These are phyloP conservation scores for Trichosporon asahii DNA, from an alignment of 1,284 basidiomycete species.

Conservation along the genomic window DNA sequence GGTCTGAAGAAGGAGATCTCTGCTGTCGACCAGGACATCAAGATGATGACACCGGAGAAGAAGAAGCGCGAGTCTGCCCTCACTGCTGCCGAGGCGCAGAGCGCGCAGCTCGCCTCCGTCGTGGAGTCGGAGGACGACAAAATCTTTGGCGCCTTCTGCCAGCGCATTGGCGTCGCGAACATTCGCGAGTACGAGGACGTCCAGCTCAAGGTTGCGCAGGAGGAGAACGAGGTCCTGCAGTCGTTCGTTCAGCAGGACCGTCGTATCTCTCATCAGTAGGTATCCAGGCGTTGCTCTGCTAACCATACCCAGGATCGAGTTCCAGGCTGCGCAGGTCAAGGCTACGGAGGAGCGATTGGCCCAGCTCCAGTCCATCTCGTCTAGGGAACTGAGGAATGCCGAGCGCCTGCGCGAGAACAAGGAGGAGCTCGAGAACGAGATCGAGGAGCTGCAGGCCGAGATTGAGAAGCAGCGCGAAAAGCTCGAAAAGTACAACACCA, in stretches of 20 bases:
- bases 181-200: conserved; percentile 94
- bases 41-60: conserved; percentile 63
- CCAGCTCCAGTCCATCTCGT: conserved; percentile 59
- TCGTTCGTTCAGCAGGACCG: conserved; percentile 84
- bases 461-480: conserved; percentile 63
- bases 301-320: conserved; percentile 60
- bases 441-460: conserved; percentile 61
- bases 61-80: conserved; percentile 60
- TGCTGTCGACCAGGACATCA: conserved; percentile 67
- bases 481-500: conserved; percentile 54
- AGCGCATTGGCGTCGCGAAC: conserved; percentile 70
- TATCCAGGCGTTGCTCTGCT: conserved; percentile 19
- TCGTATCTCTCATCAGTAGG: conserved; percentile 80
- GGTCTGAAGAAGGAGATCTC: conserved; percentile 60
- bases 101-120: conserved; percentile 59
- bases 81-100: conserved; percentile 58
- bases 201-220: conserved; percentile 80
- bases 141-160: conserved; percentile 77
- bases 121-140: conserved; percentile 76
- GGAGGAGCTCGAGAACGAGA: conserved; percentile 61
- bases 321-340: conserved; percentile 70
- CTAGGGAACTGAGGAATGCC: conserved; percentile 61
- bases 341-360: conserved; percentile 63
- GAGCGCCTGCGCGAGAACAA: conserved; percentile 61
- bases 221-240: conserved; percentile 78